Base-by-base conservation (phyloP, 345 rosid genomes). In the Trapa bicornis region DNA sequence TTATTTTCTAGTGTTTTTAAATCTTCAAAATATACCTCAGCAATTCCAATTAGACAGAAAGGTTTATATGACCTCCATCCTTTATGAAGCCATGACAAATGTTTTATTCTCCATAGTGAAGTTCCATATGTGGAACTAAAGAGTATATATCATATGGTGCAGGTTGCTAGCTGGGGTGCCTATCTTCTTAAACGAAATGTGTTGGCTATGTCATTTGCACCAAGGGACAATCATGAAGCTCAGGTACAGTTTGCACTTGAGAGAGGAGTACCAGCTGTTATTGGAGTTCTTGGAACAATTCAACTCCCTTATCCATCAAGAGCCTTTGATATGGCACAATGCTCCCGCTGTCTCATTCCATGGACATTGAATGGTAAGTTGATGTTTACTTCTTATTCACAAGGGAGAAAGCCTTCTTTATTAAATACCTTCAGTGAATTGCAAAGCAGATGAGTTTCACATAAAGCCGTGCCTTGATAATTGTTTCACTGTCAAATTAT, bases 141-240 rank as follows among this genome's bases (percentile, higher is more conserved):
- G 43, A 41, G 43, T 8, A 41, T 41, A 41, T 41, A 41, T 41
- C 43, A 41, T 8, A 41, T 41, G 48, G 47, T 67, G 53, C 70
- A 94, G 99, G 99, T 94, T 64, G 99, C 97, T 47, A 94, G 99
- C 69, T 94, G 99, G 99, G 99, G 99, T 72, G 99, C 96, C 47
- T 94, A 91, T 71, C 75, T 94, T 76, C 70, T 87, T 76, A 89
- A 87, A 72, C 84, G 92, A 83, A 94, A 94, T 57, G 95, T 94
- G 38, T 68, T 91, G 76, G 67, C 97, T 6, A 91, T 94, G 95
- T 94, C 99, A 0, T 94, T 94, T 79, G 97, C 99, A 3, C 99
- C 99, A 39, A 73, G 92, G 38, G 99, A 94, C 78, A 89, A 87
- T 81, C 99, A 94, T 3, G 99, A 94, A 74, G 97, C 99, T 3